Conservation (phyloP, 1,284 basidiomycete genomes). For the Ustilago crameri region DNA sequence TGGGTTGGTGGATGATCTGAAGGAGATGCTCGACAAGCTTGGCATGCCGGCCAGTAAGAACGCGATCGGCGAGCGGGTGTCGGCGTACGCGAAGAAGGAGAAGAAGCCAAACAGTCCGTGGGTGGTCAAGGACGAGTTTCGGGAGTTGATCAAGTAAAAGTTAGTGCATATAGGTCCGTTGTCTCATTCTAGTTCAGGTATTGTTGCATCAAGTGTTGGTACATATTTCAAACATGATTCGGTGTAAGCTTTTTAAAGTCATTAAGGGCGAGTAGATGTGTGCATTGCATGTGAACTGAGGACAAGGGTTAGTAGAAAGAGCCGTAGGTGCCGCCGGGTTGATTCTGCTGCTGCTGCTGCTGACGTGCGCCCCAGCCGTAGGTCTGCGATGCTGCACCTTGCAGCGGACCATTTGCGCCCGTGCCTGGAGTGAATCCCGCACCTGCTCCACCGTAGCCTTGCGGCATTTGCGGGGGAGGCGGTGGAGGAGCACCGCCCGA, state of each 20-base stretch:
- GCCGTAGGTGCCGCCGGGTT: conserved; percentile 43
- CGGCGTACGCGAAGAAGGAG: conserved; percentile 50
- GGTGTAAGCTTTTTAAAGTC: no score
- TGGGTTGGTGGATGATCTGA: conserved; percentile 57
- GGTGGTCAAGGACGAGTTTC: conserved; percentile 53
- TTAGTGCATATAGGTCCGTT: background rate
- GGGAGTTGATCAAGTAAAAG: conserved; percentile 6
- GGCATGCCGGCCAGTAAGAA: conserved; percentile 54
- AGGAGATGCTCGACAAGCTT: conserved; percentile 50
- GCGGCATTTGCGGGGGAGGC: conserved; percentile 1
- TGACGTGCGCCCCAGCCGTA: conserved; percentile 12
- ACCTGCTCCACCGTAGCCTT: background rate
- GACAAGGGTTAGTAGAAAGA: conserved; percentile 25
- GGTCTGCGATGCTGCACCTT: conserved; percentile 2
- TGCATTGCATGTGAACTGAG: background rate
- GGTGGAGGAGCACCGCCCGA: background rate
- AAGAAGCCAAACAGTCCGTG: conserved; percentile 50
- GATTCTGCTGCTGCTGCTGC: conserved; percentile 5
- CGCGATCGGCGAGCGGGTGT: conserved; percentile 50
- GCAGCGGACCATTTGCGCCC: conserved; percentile 26
- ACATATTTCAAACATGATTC: background rate
- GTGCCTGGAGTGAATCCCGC: conserved; percentile 24
- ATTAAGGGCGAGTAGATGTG: background rate
- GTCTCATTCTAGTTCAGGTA: background rate
- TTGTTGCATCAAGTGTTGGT: no score